Evolutionary conservation across 2,329 filamentous ascomycete genomes (phyloP).

Genomic region (Emergomyces africanus): DNA sequence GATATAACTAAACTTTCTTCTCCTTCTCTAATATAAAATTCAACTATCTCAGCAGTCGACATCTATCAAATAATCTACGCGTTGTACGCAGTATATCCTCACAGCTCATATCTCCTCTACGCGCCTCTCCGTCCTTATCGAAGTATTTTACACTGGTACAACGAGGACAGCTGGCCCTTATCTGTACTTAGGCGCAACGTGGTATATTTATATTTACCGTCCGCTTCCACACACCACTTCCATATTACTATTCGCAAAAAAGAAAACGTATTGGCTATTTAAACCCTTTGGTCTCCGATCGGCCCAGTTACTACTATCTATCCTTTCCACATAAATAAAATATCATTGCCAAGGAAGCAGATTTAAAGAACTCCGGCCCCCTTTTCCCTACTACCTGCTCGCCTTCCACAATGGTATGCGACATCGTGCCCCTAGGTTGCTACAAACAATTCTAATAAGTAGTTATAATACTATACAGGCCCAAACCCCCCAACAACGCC

Average conservation of each 20-base stretch:
- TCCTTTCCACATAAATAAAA: neutral
- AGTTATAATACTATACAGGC: constrained; percentile 28
- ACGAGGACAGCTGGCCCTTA: constrained; percentile 3
- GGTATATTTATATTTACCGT: neutral
- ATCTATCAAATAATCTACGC: too few species aligned
- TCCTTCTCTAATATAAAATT: too few species aligned
- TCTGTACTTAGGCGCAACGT: neutral
- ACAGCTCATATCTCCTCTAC: too few species aligned
- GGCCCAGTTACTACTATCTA: neutral
- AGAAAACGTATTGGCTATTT: neutral
- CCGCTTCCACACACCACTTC: neutral
- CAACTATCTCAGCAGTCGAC: too few species aligned
- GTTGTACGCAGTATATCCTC: too few species aligned
- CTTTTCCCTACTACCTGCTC: neutral
- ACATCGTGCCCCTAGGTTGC: neutral
- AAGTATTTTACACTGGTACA: neutral
- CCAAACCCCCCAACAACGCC: constrained; percentile 54
- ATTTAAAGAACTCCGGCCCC: too few species aligned
- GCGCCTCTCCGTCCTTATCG: too few species aligned
- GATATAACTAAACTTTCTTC: too few species aligned
- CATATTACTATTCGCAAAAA: neutral
- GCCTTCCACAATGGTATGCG: neutral
- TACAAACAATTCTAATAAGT: neutral
- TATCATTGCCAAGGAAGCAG: neutral
- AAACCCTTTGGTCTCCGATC: neutral